phyloP scores from a whole-genome alignment of 306 rosid species.

The Trifolium pratense region DNA sequence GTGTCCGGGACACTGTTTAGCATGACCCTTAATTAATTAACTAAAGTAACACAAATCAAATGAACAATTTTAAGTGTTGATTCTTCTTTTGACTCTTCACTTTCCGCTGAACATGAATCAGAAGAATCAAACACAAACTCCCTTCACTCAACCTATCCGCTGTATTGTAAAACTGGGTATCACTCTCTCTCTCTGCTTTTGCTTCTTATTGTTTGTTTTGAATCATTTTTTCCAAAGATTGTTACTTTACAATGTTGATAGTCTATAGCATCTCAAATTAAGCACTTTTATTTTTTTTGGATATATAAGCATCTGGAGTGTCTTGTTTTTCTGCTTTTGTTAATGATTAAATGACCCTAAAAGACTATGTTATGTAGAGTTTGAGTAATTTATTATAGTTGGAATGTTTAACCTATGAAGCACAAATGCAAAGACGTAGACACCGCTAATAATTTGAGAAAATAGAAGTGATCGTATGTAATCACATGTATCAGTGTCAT shows the following conservation, averaged over 20 bases:
- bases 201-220: slow-evolving; percentile 26
- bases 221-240: slow-evolving; percentile 31
- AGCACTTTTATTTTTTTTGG: background rate
- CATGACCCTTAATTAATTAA: too few species aligned
- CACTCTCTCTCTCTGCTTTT: slow-evolving; percentile 11
- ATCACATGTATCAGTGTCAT: background rate
- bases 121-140: slow-evolving; percentile 38
- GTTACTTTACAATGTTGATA: slow-evolving; percentile 16
- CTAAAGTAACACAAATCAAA: too few species aligned
- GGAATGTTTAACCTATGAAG: background rate
- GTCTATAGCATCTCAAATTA: background rate
- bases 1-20: too few species aligned
- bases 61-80: too few species aligned
- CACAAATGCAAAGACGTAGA: too few species aligned
- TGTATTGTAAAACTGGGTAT: slow-evolving; percentile 89
- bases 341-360: background rate
- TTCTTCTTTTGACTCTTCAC: slow-evolving; percentile 21
- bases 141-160: slow-evolving; percentile 60
- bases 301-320: slow-evolving; percentile 30
- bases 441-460: background rate
- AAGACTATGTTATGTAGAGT: slow-evolving; percentile 4
- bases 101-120: slow-evolving; percentile 20
- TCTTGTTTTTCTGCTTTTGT: slow-evolving; percentile 1
- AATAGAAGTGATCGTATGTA: background rate
- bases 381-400: slow-evolving; percentile 17